These are phyloP conservation scores for Candida manassasensis DNA, from an alignment of 805 yeast species.

Conservation along the genomic window DNA sequence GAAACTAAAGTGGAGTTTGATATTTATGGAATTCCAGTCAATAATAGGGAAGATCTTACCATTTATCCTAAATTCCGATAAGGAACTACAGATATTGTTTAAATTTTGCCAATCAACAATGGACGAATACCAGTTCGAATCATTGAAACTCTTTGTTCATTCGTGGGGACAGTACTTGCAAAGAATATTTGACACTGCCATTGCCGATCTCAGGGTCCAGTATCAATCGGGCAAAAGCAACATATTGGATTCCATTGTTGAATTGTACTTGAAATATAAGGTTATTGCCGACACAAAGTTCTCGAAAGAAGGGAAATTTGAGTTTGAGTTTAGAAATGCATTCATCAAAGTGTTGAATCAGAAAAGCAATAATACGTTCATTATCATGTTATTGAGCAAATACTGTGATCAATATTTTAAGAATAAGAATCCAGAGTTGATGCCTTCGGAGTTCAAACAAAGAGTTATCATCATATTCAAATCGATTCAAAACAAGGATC, in stretches of 20 bases:
- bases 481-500: conserved; percentile 28
- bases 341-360: conserved; percentile 17
- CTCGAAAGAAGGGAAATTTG: conserved; percentile 17
- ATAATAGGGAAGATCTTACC: conserved; percentile 19
- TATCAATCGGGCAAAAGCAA: conserved; percentile 3
- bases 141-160: conserved; percentile 16
- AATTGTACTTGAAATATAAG: conserved; percentile 11
- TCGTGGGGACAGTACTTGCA: conserved; percentile 21
- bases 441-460: conserved; percentile 11
- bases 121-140: conserved; percentile 17
- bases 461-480: conserved; percentile 27
- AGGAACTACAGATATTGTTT: conserved; percentile 15
- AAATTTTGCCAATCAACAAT: conserved; percentile 16
- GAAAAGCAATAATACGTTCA: conserved; percentile 11
- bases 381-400: conserved; percentile 24
- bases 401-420: conserved; percentile 29
- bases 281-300: conserved; percentile 11
- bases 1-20: conserved; percentile 26
- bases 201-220: conserved; percentile 6
- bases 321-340: conserved; percentile 28
- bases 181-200: conserved; percentile 6
- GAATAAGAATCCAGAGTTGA: conserved; percentile 9
- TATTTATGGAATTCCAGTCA: conserved; percentile 22
- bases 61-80: conserved; percentile 10
- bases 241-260: conserved; percentile 9